Conservation (phyloP, 2,329 filamentous ascomycete species). For the Madurella mycetomatis region DNA sequence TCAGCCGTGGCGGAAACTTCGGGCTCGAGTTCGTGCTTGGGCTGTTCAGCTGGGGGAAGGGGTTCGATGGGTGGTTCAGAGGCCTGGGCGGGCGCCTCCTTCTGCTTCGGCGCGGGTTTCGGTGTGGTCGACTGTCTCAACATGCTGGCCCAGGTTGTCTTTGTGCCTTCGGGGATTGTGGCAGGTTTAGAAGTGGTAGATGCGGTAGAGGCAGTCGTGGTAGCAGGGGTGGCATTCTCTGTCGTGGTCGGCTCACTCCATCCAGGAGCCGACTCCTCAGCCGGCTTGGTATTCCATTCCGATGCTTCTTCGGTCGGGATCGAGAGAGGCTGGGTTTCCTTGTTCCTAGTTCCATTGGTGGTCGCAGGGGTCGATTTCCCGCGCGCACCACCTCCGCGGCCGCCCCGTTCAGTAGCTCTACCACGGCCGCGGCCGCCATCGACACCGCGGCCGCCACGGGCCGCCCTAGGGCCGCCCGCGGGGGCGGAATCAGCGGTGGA, state of each 20-base stretch:
- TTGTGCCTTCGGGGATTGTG: conserved; percentile 10
- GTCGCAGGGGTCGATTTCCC: conserved; percentile 57
- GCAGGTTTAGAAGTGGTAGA: conserved; percentile 35
- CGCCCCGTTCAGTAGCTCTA: conserved; percentile 59
- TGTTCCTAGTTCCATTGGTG: conserved; percentile 58
- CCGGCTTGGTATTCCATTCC: conserved; percentile 52
- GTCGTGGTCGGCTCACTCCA: conserved; percentile 41
- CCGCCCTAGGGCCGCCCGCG: conserved; percentile 42
- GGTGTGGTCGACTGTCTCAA: conserved; percentile 56
- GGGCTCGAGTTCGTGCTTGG: conserved; percentile 37
- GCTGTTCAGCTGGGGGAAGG: conserved; percentile 37
- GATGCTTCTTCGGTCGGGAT: conserved; percentile 66
- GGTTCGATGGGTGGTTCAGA: conserved; percentile 43
- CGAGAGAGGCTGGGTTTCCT: conserved; percentile 54
- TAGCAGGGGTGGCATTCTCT: conserved; percentile 34
- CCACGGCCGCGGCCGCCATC: conserved; percentile 61
- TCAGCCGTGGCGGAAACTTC: conserved; percentile 35
- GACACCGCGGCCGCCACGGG: conserved; percentile 58
- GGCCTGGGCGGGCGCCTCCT: conserved; percentile 44
- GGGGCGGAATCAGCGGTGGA: conserved; percentile 47
- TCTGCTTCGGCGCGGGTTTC: conserved; percentile 55
- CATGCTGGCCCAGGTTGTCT: conserved; percentile 73
- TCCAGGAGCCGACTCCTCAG: conserved; percentile 39
- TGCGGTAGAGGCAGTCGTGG: conserved; percentile 27
- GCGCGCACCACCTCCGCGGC: conserved; percentile 55